Evolutionary conservation across 73 alveolate species (phyloP), one percentile per base, ranked within the genome.

Genomic region (Blepharisma stoltei): DNA sequence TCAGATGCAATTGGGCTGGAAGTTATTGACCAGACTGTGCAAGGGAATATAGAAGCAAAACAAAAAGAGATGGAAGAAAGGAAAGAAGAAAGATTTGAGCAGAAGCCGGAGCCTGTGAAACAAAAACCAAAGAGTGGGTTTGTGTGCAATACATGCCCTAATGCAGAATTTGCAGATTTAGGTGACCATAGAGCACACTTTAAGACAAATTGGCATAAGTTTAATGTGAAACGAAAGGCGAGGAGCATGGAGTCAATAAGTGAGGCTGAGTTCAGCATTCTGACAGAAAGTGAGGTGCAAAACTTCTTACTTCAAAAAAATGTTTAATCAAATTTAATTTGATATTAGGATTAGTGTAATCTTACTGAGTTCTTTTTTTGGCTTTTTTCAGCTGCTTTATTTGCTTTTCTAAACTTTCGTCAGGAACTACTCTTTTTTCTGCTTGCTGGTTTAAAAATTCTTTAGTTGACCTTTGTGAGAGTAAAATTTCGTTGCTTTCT

Each of bases 171-270:
- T 23, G 55, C 37, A 7, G 78, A 21, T 20, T n/a, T 65, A 11
- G 18, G 37, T 0, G 82, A 76, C 32, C 80, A 76, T 55, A 76
- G 90, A 83, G 49, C 82, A 7, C 97, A 90, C 82, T 87, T 75
- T 55, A 87, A 87, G 65, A 78, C 93, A 7, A 91, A 87, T 6
- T 90, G 97, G 97, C 97, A 90, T 76, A 41, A 43, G 1, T 46
- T 68, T 21, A 86, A 86, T 70, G 67, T 65, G 0, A 86, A 86
- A 52, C 23, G 83, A 47, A 86, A 86, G 47, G 54, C 81, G 8
- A 14, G 86, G 8, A 21, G 25, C 37, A 7, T 43, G 55, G 85
- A 41, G 8, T 43, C 71, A 21, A 20, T 78, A 23, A 8, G 21
- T 41, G 84, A 78, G 46, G 83, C 65, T 7, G 86, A 78, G 86